A percentile compares a stretch with the other conserved stretches of the same genome.
Conservation (phyloP, 1,139 yeast species). For the Candida sp. region DNA sequence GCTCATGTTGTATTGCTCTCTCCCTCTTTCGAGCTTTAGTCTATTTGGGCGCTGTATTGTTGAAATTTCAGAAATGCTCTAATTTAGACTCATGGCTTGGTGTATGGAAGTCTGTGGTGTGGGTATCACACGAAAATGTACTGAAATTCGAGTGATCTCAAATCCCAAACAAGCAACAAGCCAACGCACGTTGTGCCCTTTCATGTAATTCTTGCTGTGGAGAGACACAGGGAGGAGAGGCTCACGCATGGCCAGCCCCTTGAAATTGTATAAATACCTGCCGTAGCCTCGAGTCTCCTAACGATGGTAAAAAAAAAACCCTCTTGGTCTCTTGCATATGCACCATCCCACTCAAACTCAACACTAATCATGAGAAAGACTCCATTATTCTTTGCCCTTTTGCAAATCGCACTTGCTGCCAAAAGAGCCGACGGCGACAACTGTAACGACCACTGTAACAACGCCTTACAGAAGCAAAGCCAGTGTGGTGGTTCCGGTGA, state of each 20-base stretch:
- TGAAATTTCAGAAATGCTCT: neutral
- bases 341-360: too few relatives aligned
- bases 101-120: neutral
- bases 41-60: too few relatives aligned
- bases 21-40: neutral
- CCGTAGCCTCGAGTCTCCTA: too few relatives aligned
- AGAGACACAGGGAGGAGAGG: too few relatives aligned
- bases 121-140: slow-evolving; percentile 2
- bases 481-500: slow-evolving; percentile 3
- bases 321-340: too few relatives aligned
- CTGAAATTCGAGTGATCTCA: neutral
- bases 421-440: slow-evolving; percentile 1
- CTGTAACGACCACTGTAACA: slow-evolving; percentile 4
- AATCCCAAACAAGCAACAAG: neutral
- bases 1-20: neutral
- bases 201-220: neutral
- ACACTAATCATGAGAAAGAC: neutral
- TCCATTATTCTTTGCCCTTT: slow-evolving; percentile 6
- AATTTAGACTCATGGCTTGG: neutral
- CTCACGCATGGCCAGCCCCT: neutral
- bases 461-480: neutral
- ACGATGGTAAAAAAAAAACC: too few relatives aligned
- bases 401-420: slow-evolving; percentile 5
- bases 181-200: neutral
- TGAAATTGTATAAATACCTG: neutral